Percentiles rank a stretch among this genome's conserved stretches.
Evolutionary conservation across 78 protist species (phyloP).

Genomic region (slime mould (Dictyostelium discoideum)): DNA sequence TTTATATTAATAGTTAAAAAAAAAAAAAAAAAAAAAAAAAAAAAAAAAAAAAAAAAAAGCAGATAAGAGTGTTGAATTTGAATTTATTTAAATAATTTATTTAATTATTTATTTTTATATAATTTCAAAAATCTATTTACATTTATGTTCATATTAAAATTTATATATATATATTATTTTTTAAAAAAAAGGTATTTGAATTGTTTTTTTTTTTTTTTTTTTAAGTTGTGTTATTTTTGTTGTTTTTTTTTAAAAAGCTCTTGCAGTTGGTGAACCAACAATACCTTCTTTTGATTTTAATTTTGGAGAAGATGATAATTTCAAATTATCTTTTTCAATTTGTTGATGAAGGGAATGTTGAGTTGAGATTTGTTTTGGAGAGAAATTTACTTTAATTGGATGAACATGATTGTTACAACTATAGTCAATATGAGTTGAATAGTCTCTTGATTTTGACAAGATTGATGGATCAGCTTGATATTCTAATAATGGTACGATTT

Average conservation of each 20-base stretch:
- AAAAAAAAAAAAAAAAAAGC: too few relatives aligned
- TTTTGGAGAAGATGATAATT: constrained; percentile 20
- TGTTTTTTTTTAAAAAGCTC: background rate
- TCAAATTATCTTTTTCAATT: background rate
- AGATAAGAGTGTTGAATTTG: too few relatives aligned
- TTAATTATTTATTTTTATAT: background rate
- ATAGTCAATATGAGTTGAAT: background rate
- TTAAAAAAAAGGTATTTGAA: background rate
- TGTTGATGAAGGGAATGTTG: background rate
- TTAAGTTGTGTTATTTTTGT: background rate
- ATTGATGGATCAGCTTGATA: background rate
- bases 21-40: too few relatives aligned
- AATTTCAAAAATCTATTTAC: background rate
- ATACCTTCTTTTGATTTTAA: background rate
- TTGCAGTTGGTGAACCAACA: background rate
- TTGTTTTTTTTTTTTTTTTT: background rate
- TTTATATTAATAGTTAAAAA: too few relatives aligned
- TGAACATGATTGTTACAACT: background rate
- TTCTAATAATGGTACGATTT: background rate
- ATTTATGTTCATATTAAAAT: background rate
- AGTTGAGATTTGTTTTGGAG: background rate
- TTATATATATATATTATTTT: background rate
- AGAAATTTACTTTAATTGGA: background rate
- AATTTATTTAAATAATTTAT: background rate
- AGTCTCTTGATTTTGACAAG: background rate